Evolutionary conservation across 2,329 filamentous ascomycete genomes (phyloP), one percentile per base, ranked within the genome.

Genomic region (Scedosporium boydii): DNA sequence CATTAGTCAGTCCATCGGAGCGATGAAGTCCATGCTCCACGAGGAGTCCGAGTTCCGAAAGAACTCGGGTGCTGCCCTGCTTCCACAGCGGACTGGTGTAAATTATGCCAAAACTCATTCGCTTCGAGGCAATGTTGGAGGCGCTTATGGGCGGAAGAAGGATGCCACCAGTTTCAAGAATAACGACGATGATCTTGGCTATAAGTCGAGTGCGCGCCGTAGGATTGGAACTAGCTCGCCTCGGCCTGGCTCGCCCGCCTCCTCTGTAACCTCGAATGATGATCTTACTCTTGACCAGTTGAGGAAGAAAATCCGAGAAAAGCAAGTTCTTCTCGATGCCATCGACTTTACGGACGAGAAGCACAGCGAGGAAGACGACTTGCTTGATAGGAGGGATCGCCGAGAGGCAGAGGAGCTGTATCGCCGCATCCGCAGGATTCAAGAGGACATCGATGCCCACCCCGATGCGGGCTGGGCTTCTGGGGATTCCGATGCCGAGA

Each of bases 161-260:
- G 95, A 99, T 76, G 95, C 90, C 2, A 99, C 95, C 0, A 89
- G 98, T 3, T 99, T 93, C 76, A 93, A 96, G 71, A 97, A 98
- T 72, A 95, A 98, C 67, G 92, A 96, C 69, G 91, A 96, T 68
- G 89, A 92, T 64, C 85, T 96, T 69, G 92, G 91, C 4, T 99
- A 99, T 71, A 89, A 88, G 68, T 98, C 95, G 12, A 97, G 93
- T 73, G 95, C 95, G 61, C 90, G 95, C 66, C 90, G 93, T 66
- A 87, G 95, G 67, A 77, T 96, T 62, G 91, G 90, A 48, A 88
- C 87, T 64, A 87, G 85, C 64, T 95, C 92, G 7, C 91, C 92
- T 58, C 93, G 92, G 1, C 91, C 93, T 6, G 86, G 88, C 29
- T 87, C 88, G 3, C 90, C 90, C 9, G 81, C 83, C 2, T 88